phyloP scores from a whole-genome alignment of 441 rosid species.

The Bruguiera hainesii region DNA sequence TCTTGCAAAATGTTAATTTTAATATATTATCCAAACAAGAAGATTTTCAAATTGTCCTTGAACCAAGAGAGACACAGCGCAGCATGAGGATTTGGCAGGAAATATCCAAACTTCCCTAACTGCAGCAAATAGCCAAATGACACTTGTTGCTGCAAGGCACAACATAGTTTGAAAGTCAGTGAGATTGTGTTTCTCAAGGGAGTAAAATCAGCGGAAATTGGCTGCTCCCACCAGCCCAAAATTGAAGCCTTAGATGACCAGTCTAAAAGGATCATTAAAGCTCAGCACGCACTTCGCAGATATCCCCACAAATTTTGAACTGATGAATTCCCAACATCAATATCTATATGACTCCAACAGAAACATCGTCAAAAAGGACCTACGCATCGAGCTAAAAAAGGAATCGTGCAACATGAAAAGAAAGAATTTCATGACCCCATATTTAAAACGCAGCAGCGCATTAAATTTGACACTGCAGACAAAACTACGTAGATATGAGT shows the following conservation, averaged over 20 bases:
- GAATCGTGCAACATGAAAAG: not conserved
- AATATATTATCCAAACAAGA: not conserved
- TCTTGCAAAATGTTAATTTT: too few species aligned
- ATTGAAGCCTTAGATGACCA: conserved; percentile 17
- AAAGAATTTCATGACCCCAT: conserved; percentile 27
- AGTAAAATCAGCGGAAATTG: conserved; percentile 17
- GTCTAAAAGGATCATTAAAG: conserved; percentile 6
- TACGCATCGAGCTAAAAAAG: not conserved
- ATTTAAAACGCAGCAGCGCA: conserved; percentile 35
- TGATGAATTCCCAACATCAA: not conserved
- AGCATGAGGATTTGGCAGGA: not conserved
- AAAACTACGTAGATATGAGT: conserved; percentile 27
- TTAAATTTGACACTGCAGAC: conserved; percentile 24
- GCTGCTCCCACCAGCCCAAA: conserved; percentile 18
- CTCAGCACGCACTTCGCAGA: not conserved
- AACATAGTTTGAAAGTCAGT: not conserved
- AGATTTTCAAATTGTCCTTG: not conserved
- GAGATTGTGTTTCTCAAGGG: conserved; percentile 20
- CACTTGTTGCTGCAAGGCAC: not conserved
- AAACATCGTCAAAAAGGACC: not conserved
- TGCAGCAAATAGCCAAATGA: not conserved
- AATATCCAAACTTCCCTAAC: conserved; percentile 5
- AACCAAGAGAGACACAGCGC: not conserved
- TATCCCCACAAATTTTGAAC: not conserved
- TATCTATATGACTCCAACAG: not conserved